A percentile compares a stretch with the other conserved stretches of the same genome.
These are phyloP conservation scores for Stevia rebaudiana DNA, from an alignment of 140 eudicot species.

Conservation along the genomic window DNA sequence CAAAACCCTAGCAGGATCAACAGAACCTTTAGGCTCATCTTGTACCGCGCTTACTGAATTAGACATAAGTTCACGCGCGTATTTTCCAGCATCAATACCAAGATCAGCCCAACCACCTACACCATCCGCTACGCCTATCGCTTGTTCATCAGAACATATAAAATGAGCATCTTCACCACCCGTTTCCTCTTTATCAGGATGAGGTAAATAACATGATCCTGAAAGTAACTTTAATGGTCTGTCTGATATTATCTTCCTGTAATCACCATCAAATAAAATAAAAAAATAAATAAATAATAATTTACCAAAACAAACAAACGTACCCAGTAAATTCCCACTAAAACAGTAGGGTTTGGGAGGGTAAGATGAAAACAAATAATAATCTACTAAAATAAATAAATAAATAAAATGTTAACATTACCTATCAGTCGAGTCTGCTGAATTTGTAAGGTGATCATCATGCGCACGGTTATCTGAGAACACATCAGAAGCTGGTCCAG, in stretches of 20 bases:
- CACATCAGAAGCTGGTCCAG: constrained; percentile 55
- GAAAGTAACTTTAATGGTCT: constrained; percentile 61
- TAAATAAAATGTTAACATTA: constrained; percentile 9
- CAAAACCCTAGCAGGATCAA: constrained; percentile 86
- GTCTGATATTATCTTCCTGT: constrained; percentile 40
- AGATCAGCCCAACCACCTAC: constrained; percentile 98
- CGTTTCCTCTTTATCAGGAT: constrained; percentile 90
- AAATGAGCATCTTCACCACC: constrained; percentile 99
- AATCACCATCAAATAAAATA: constrained; percentile 22
- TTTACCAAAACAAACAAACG: not conserved
- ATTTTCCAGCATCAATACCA: constrained; percentile 83
- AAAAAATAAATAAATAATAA: not conserved
- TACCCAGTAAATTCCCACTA: too few relatives aligned
- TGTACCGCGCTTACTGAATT: constrained; percentile 69
- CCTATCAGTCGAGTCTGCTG: constrained; percentile 62
- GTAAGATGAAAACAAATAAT: not conserved
- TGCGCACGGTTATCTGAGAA: constrained; percentile 46
- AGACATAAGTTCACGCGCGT: constrained; percentile 93
- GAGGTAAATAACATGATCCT: constrained; percentile 91
- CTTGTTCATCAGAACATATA: constrained; percentile 70
- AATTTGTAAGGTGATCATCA: constrained; percentile 40
- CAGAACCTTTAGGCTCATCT: constrained; percentile 75
- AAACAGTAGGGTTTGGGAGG: too few relatives aligned
- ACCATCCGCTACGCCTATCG: constrained; percentile 95
- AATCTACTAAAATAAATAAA: too few relatives aligned